These are phyloP conservation scores for Endoconidiophora laricicola DNA, from an alignment of 2,329 filamentous ascomycete genomes.

Conservation along the genomic window DNA sequence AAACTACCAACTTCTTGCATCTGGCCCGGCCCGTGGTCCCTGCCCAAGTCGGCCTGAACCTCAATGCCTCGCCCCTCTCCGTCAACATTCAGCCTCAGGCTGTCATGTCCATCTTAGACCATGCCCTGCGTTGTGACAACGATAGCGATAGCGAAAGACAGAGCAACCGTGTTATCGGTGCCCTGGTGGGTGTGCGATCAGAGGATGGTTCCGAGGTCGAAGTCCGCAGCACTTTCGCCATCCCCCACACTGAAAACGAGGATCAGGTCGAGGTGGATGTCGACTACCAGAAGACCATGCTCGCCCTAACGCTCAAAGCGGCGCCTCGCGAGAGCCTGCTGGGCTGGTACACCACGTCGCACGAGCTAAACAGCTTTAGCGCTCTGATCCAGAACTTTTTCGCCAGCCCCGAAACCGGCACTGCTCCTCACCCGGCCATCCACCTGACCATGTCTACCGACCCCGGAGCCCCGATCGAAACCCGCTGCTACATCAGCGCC, in stretches of 20 bases:
- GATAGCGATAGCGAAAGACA: constrained; percentile 60
- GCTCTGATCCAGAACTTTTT: constrained; percentile 99
- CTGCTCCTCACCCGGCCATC: constrained; percentile 91
- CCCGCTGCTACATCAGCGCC: constrained; percentile 85
- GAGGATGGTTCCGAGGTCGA: constrained; percentile 96
- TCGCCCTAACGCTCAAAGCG: constrained; percentile 82
- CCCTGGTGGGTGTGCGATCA: constrained; percentile 77
- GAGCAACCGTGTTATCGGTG: constrained; percentile 91
- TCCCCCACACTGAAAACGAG: constrained; percentile 90
- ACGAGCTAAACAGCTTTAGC: constrained; percentile 95
- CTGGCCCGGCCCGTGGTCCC: constrained; percentile 84
- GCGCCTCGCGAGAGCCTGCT: constrained; percentile 87
- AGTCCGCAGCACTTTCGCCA: constrained; percentile 91
- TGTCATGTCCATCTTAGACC: constrained; percentile 70
- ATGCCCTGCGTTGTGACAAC: constrained; percentile 74
- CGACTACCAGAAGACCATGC: constrained; percentile 99
- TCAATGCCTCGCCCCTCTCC: constrained; percentile 77
- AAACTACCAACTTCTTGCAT: constrained; percentile 78
- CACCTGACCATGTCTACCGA: constrained; percentile 90
- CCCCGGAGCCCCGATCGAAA: constrained; percentile 74
- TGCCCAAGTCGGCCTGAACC: constrained; percentile 59
- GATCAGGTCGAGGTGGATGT: constrained; percentile 99
- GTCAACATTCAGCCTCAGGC: constrained; percentile 90
- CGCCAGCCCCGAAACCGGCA: constrained; percentile 88
- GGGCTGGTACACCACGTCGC: constrained; percentile 95